These are phyloP conservation scores for Fusarium musae DNA, from an alignment of 2,329 filamentous ascomycete genomes.

Conservation along the genomic window DNA sequence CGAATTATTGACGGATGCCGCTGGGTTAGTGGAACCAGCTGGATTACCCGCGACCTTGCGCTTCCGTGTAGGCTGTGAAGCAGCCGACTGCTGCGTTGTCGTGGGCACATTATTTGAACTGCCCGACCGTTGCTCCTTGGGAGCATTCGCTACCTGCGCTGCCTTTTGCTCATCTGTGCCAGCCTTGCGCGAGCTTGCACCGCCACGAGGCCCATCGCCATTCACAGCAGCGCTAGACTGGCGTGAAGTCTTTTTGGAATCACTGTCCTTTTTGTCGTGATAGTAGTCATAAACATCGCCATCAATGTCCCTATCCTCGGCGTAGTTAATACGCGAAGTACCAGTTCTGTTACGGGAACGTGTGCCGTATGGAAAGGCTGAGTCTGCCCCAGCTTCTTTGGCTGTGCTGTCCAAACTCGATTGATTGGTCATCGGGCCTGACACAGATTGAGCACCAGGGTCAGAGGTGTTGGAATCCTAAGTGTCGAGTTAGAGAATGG, in stretches of 20 bases:
- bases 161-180: conserved; percentile 54
- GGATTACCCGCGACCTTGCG: conserved; percentile 75
- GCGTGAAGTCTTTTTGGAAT: conserved; percentile 66
- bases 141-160: conserved; percentile 48
- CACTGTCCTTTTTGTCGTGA: conserved; percentile 65
- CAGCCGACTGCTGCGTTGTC: conserved; percentile 62
- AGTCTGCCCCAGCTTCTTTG: conserved; percentile 63
- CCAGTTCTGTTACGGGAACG: conserved; percentile 90
- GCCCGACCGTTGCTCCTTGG: conserved; percentile 50
- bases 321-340: conserved; percentile 88
- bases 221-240: conserved; percentile 55
- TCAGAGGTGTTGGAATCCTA: conserved; percentile 52
- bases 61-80: conserved; percentile 74
- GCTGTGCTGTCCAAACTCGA: conserved; percentile 58
- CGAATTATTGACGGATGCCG: conserved; percentile 36
- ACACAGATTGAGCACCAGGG: conserved; percentile 47
- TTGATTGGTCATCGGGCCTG: conserved; percentile 60
- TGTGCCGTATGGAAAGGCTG: conserved; percentile 84
- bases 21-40: conserved; percentile 39
- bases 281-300: conserved; percentile 82
- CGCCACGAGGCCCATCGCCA: conserved; percentile 49
- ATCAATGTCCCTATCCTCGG: conserved; percentile 91
- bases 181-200: conserved; percentile 56
- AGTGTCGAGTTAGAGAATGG: conserved; percentile 35
- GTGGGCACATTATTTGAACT: conserved; percentile 44